phyloP scores from a whole-genome alignment of 2,329 filamentous ascomycete genomes.

The Mycosphaerella arachidis region DNA sequence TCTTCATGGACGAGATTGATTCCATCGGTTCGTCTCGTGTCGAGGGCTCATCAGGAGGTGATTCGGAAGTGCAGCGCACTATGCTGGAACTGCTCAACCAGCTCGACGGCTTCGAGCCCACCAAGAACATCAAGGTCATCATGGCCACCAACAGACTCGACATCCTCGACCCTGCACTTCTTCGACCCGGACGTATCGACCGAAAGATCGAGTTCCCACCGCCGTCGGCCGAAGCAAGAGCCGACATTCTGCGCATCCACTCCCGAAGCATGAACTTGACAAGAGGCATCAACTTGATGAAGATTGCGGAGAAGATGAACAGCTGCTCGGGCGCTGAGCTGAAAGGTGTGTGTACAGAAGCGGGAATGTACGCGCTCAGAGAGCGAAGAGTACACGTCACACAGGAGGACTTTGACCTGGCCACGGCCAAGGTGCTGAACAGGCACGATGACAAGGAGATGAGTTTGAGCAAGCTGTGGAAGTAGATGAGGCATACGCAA shows the following conservation, averaged over 20 bases:
- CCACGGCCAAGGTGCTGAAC: constrained; percentile 98
- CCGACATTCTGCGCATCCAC: constrained; percentile 96
- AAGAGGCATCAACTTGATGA: constrained; percentile 91
- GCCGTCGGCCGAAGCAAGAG: constrained; percentile 90
- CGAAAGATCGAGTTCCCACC: constrained; percentile 99
- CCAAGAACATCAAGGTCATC: constrained; percentile 96
- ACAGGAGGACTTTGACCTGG: constrained; percentile 97
- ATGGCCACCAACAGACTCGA: constrained; percentile 99
- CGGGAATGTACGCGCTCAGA: constrained; percentile 94
- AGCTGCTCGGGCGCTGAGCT: constrained; percentile 95
- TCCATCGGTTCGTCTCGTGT: constrained; percentile 96
- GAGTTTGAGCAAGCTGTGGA: constrained; percentile 82
- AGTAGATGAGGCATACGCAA: constrained; percentile 42
- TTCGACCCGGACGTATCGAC: constrained; percentile 96
- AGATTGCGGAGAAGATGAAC: constrained; percentile 99
- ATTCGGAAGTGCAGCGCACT: constrained; percentile 96
- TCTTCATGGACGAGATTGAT: constrained; percentile 99
- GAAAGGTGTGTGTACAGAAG: constrained; percentile 98
- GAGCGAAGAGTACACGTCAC: constrained; percentile 97
- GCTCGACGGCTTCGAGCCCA: constrained; percentile 96
- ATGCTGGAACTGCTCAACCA: constrained; percentile 99
- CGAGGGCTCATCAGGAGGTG: constrained; percentile 88
- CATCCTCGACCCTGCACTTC: constrained; percentile 88
- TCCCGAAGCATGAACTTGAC: constrained; percentile 98
- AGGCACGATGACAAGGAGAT: constrained; percentile 99